Conservation (phyloP, 257 asterid species). For the Solanum bulbocastanum region DNA sequence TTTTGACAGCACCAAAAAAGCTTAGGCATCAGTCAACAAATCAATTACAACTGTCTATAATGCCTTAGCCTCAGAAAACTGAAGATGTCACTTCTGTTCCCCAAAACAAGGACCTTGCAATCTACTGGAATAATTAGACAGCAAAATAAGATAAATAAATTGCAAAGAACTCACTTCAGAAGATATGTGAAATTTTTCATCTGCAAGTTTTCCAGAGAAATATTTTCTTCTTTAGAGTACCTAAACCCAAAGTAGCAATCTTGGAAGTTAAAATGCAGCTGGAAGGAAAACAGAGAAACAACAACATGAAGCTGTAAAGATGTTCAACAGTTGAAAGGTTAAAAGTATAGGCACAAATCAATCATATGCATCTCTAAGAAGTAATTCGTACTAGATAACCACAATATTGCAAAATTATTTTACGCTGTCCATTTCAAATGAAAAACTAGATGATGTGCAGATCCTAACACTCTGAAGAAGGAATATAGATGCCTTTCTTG, state of each 20-base stretch:
- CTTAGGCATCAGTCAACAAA: background rate
- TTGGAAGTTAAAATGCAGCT: background rate
- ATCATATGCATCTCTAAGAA: background rate
- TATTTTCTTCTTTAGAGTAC: conserved; percentile 92
- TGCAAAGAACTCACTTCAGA: conserved; percentile 45
- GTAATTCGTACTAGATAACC: background rate
- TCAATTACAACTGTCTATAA: background rate
- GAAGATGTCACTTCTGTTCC: background rate
- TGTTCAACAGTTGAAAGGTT: background rate
- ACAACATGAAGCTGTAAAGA: background rate
- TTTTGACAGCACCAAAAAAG: background rate
- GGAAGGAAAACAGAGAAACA: background rate
- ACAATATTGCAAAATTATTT: background rate
- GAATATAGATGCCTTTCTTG: background rate
- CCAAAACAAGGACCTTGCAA: background rate
- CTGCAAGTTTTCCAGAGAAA: conserved; percentile 43
- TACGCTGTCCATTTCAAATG: background rate
- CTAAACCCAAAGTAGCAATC: conserved; percentile 18
- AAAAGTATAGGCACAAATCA: background rate
- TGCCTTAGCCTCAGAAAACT: background rate
- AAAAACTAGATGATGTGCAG: background rate
- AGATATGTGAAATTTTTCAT: conserved; percentile 63
- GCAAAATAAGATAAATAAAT: background rate
- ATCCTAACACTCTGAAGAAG: background rate
- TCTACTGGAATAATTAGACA: background rate